These are phyloP conservation scores for Fusarium sp. DNA, from an alignment of 2,329 filamentous ascomycete species.

Conservation along the genomic window DNA sequence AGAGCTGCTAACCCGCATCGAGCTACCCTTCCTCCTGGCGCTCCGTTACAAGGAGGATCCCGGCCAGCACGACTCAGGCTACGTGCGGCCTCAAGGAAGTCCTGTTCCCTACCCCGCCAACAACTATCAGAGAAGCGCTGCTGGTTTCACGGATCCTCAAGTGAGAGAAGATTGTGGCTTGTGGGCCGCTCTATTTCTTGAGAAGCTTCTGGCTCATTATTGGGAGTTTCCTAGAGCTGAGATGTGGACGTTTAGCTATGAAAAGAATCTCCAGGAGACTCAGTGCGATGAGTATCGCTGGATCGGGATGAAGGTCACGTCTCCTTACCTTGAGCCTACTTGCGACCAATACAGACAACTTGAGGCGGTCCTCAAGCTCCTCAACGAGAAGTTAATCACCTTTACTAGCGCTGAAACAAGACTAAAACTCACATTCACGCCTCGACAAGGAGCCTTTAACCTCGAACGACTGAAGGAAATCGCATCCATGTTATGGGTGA, in stretches of 20 bases:
- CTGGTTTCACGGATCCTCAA: neutral
- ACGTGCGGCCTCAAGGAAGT: neutral
- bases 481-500: constrained; percentile 25
- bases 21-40: neutral
- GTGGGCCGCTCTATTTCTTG: neutral
- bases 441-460: neutral
- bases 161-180: neutral
- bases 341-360: neutral
- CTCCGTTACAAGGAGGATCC: neutral
- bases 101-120: neutral
- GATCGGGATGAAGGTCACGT: constrained; percentile 28
- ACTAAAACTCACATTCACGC: constrained; percentile 8
- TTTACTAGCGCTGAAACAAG: constrained; percentile 23
- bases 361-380: neutral
- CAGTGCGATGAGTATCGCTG: constrained; percentile 24
- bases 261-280: constrained; percentile 11
- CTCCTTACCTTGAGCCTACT: constrained; percentile 3
- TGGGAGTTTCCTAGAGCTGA: neutral
- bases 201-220: neutral
- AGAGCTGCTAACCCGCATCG: neutral
- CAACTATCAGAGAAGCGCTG: neutral
- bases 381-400: neutral
- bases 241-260: constrained; percentile 16
- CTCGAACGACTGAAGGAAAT: constrained; percentile 19
- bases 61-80: neutral